phyloP scores from a whole-genome alignment of 768 basidiomycete genomes.

The Lactarius psammicola region DNA sequence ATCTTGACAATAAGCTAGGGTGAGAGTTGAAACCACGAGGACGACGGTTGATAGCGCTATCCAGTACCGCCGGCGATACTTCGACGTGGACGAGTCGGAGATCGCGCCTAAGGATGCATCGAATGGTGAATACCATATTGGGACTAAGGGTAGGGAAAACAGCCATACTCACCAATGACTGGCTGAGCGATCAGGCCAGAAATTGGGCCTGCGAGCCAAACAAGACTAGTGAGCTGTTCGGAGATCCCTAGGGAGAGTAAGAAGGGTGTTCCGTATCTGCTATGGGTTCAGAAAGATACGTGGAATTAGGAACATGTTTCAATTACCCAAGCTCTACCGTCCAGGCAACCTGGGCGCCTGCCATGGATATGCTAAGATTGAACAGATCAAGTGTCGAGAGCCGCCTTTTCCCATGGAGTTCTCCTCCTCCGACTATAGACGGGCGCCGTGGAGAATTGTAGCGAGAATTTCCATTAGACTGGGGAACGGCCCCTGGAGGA shows the following conservation, averaged over 20 bases:
- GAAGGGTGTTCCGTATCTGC: conserved; percentile 94
- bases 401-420: conserved; percentile 37
- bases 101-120: conserved; percentile 65
- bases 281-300: conserved; percentile 13
- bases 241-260: conserved; percentile 76
- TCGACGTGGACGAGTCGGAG: conserved; percentile 90
- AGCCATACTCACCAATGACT: conserved; percentile 73
- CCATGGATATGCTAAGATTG: conserved; percentile 88
- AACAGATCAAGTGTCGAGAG: conserved; percentile 50
- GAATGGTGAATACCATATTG: conserved; percentile 2
- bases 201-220: conserved; percentile 95
- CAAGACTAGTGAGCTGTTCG: conserved; percentile 87
- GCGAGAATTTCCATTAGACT: background rate
- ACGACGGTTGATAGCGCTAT: conserved; percentile 83
- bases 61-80: conserved; percentile 91
- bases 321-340: conserved; percentile 90
- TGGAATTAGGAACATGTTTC: background rate
- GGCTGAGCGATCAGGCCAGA: conserved; percentile 95
- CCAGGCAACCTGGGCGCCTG: conserved; percentile 93
- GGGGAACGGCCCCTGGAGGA: background rate
- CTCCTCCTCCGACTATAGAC: conserved; percentile 28
- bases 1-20: conserved; percentile 78
- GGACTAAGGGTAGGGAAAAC: background rate
- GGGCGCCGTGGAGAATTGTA: conserved; percentile 8
- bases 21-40: conserved; percentile 72